phyloP scores from a whole-genome alignment of 805 yeast genomes.

The Priceomyces castillae region DNA sequence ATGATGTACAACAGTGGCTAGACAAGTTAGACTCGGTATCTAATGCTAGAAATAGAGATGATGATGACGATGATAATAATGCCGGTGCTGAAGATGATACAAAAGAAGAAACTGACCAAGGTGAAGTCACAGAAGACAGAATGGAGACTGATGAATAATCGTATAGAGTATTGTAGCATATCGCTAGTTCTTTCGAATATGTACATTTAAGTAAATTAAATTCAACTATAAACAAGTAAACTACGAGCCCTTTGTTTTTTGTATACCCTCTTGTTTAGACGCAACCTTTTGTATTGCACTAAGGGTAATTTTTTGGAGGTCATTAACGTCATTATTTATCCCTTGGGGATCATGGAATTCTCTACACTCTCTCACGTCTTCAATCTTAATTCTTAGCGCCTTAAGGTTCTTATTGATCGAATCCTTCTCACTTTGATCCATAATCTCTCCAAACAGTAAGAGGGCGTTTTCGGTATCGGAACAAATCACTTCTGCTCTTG shows the following conservation, averaged over 20 bases:
- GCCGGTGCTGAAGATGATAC: conserved; percentile 16
- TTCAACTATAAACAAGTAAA: not conserved
- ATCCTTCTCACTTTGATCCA: conserved; percentile 49
- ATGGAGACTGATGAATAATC: conserved; percentile 39
- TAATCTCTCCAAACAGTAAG: conserved; percentile 56
- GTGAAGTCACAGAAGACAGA: conserved; percentile 23
- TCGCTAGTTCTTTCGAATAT: conserved; percentile 3
- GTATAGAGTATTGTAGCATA: conserved; percentile 7
- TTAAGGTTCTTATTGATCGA: conserved; percentile 17
- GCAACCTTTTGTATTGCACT: conserved; percentile 41
- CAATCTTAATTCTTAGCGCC: conserved; percentile 26
- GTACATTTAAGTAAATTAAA: conserved; percentile 1
- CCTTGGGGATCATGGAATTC: conserved; percentile 30
- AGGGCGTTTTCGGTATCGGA: conserved; percentile 89
- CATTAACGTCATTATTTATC: conserved; percentile 35
- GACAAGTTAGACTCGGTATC: conserved; percentile 67
- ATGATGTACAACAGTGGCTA: conserved; percentile 79
- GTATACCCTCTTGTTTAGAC: conserved; percentile 24
- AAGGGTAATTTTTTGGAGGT: conserved; percentile 37
- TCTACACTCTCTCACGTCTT: conserved; percentile 31
- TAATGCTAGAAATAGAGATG: conserved; percentile 51
- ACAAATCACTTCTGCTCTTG: conserved; percentile 72
- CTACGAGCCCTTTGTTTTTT: conserved; percentile 4
- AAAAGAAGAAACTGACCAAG: conserved; percentile 4
- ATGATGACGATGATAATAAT: conserved; percentile 26